These are phyloP conservation scores for Colletotrichum gloeosporioides DNA, from an alignment of 2,329 filamentous ascomycete species.

Conservation along the genomic window DNA sequence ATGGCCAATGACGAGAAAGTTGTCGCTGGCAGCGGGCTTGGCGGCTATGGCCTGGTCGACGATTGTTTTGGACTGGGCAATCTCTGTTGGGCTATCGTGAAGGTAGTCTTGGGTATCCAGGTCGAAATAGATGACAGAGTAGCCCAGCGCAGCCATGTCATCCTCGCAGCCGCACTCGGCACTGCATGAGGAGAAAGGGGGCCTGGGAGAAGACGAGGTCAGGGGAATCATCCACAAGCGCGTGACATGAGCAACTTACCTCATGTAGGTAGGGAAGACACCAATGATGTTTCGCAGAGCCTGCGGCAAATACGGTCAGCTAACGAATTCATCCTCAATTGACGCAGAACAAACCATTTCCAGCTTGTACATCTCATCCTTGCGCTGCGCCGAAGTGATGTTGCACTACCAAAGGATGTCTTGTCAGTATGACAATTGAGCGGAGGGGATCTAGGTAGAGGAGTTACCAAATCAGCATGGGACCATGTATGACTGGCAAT, in stretches of 20 bases:
- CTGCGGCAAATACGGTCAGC: constrained; percentile 51
- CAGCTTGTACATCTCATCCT: constrained; percentile 34
- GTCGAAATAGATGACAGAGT: constrained; percentile 41
- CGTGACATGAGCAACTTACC: not conserved
- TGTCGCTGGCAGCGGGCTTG: constrained; percentile 28
- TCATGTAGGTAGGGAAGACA: constrained; percentile 60
- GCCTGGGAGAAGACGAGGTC: constrained; percentile 19
- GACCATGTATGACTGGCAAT: constrained; percentile 45
- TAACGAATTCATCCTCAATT: constrained; percentile 15
- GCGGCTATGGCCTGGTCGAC: constrained; percentile 36
- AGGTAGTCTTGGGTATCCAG: constrained; percentile 42
- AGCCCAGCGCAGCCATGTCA: constrained; percentile 33
- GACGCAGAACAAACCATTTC: constrained; percentile 2
- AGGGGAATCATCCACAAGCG: not conserved
- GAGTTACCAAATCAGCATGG: constrained; percentile 43
- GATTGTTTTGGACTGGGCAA: constrained; percentile 39
- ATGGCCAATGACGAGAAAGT: constrained; percentile 36
- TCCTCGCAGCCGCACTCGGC: constrained; percentile 9
- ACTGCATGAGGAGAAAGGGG: constrained; percentile 50
- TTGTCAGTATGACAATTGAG: constrained; percentile 34
- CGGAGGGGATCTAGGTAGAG: too few relatives aligned
- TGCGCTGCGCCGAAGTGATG: constrained; percentile 38
- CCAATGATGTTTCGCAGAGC: constrained; percentile 60
- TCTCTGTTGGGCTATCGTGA: constrained; percentile 31
- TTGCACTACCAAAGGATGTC: constrained; percentile 29